Evolutionary conservation across 2,329 filamentous ascomycete genomes (phyloP).

Genomic region (Colletotrichum sp.): DNA sequence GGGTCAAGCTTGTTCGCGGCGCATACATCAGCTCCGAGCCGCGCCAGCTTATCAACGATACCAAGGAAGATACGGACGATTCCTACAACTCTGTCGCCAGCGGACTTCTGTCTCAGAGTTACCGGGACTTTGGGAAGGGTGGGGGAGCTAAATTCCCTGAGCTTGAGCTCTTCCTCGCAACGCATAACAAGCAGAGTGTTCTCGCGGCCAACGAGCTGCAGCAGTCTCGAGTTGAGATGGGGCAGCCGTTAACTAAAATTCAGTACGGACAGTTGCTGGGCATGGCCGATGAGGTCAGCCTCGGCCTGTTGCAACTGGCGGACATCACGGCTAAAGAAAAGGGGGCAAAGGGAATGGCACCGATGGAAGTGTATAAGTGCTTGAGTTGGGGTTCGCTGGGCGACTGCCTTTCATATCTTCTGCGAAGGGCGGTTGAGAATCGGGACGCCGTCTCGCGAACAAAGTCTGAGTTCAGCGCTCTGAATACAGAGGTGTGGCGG

Average conservation of each 20-base stretch:
- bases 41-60: conserved; percentile 72
- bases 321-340: neutral
- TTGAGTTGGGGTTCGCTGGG: neutral
- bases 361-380: neutral
- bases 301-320: conserved; percentile 50
- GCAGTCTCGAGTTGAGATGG: conserved; percentile 53
- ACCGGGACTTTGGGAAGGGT: conserved; percentile 43
- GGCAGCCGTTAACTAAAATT: conserved; percentile 41
- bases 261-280: conserved; percentile 45
- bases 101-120: conserved; percentile 69
- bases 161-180: conserved; percentile 75
- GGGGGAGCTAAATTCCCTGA: conserved; percentile 54
- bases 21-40: conserved; percentile 78
- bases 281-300: conserved; percentile 93
- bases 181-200: conserved; percentile 66
- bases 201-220: conserved; percentile 67
- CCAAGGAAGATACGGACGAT: conserved; percentile 72
- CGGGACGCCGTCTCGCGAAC: neutral
- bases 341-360: neutral
- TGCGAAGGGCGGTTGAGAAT: neutral
- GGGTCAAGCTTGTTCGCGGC: conserved; percentile 77
- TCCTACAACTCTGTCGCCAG: conserved; percentile 76
- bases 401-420: neutral
- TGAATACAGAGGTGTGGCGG: neutral
- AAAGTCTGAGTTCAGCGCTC: neutral